These are phyloP conservation scores for Aethionema arabicum DNA, from an alignment of 345 rosid species.

Conservation along the genomic window DNA sequence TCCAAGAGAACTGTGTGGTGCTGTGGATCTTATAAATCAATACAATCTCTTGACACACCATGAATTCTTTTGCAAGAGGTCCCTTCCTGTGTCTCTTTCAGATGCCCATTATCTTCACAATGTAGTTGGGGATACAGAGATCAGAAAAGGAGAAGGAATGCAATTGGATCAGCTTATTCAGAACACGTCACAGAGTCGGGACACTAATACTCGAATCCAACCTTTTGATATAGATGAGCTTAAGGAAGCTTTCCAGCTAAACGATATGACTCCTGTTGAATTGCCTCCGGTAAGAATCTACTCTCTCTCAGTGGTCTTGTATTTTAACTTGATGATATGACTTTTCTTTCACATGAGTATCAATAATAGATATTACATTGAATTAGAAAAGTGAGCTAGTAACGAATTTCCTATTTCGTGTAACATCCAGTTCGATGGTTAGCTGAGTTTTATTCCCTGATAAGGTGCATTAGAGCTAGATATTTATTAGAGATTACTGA, in stretches of 20 bases:
- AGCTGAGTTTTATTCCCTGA: conserved; percentile 1
- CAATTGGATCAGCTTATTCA: conserved; percentile 75
- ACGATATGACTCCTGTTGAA: conserved; percentile 61
- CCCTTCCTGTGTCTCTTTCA: conserved; percentile 73
- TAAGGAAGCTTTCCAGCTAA: conserved; percentile 69
- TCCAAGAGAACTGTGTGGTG: conserved; percentile 75
- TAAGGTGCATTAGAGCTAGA: conserved; percentile 5
- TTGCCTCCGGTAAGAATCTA: conserved; percentile 58
- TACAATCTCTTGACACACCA: conserved; percentile 68
- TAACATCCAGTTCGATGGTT: conserved; percentile 8
- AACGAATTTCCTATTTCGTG: background rate
- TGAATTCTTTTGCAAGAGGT: conserved; percentile 81
- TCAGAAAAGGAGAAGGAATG: conserved; percentile 93
- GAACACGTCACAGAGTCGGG: conserved; percentile 44
- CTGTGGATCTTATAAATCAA: conserved; percentile 78
- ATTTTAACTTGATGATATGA: background rate
- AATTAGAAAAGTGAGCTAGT: background rate
- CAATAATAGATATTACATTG: conserved; percentile 7
- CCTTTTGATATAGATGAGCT: conserved; percentile 77
- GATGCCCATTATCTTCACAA: conserved; percentile 76
- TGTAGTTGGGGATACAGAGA: conserved; percentile 79
- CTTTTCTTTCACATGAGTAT: background rate
- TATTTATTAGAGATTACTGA: conserved; percentile 2
- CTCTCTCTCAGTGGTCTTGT: conserved; percentile 4
- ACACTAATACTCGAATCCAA: conserved; percentile 47